Evolutionary conservation across 2,329 filamentous ascomycete species (phyloP).

Genomic region (Fusarium sp.): DNA sequence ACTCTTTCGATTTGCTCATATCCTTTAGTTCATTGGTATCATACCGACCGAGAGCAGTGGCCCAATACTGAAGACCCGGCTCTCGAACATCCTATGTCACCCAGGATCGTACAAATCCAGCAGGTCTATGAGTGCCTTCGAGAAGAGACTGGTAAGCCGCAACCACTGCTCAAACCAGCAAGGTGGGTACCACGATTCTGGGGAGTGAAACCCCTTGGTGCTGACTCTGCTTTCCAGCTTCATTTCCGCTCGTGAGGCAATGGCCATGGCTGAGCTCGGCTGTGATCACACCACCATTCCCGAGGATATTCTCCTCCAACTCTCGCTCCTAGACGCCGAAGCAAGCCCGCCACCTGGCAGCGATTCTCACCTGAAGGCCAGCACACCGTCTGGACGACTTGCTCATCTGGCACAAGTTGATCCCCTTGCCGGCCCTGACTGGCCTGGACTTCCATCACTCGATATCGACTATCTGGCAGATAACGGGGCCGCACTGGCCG

Average conservation of each 20-base stretch:
- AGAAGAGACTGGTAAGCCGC: background rate
- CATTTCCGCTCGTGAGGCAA: background rate
- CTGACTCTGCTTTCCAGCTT: background rate
- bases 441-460: background rate
- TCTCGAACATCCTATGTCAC: constrained; percentile 12
- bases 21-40: background rate
- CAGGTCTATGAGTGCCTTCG: background rate
- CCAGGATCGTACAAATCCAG: background rate
- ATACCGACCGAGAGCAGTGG: background rate
- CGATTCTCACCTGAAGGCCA: background rate
- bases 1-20: background rate
- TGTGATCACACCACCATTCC: constrained; percentile 2
- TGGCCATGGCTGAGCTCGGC: constrained; percentile 1
- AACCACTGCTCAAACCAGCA: constrained; percentile 1
- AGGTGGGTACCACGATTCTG: background rate
- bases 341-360: background rate
- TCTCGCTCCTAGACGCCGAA: background rate
- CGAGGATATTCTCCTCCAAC: background rate
- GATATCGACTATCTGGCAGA: background rate
- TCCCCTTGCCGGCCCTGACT: background rate
- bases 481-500: background rate
- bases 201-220: fast-evolving
- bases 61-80: constrained; percentile 2
- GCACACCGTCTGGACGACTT: background rate
- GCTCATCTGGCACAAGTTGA: background rate